Base-by-base conservation (phyloP, 345 rosid genomes). In the Camelina laxa region DNA sequence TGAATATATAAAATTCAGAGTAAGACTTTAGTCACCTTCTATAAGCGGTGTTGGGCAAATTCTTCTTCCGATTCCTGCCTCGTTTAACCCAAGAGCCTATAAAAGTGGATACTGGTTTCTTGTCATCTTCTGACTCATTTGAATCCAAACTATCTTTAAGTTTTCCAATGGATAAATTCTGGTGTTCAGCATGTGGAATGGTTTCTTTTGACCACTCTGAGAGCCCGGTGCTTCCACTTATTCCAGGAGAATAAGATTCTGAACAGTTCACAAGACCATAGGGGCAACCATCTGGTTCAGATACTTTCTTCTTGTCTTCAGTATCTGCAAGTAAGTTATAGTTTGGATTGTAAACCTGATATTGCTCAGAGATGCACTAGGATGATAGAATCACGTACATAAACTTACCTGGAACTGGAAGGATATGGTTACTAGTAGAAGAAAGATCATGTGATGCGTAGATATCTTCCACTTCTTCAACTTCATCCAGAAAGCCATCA, bases 401-500 rank as follows among this genome's bases (percentile, higher is more conserved):
- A 20, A 49, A 49, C 59, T 75, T 76, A 89, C 91, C 93, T 73
- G 81, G 81, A 72, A 78, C 93, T 73, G 81, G 81, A 72, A 78
- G 84, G 70, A 81, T 73, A 82, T 77, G 84, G 77, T 82, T 85
- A 69, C 82, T 84, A 36, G 69, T 80, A 58, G 80, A 80, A 48
- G 89, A 79, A 27, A 82, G 85, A 60, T 84, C 80, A 11, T 81
- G 70, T 11, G 90, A 83, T 14, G 87, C 90, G 70, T 85, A 84
- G 78, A 87, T 63, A 78, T 87, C 88, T 69, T 89, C 95, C 61
- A 84, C 87, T 77, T 87, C 92, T 75, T 88, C 88, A 53, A 90
- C 86, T 75, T 85, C 93, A 68, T 85, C 91, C 35, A 91, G 85
- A 82, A 87, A 57, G 54, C 91, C 96, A 72, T 93, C 92, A 64